Base-by-base conservation (phyloP, 495 filamentous ascomycete genomes). In the Xylaria intraflava region DNA sequence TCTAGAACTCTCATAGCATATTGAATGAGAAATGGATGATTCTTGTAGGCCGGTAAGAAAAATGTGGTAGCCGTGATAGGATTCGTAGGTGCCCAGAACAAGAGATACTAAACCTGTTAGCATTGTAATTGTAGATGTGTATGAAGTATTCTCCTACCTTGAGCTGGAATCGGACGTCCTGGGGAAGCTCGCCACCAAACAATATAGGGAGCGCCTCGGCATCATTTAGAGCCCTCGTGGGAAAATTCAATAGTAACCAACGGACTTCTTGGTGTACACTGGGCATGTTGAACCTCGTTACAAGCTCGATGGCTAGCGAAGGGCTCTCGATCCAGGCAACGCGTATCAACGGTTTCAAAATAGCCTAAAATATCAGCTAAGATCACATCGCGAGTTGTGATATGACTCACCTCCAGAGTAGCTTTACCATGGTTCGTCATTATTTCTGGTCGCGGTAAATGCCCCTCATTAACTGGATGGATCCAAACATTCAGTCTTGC, bases 1-100 rank as follows among this genome's bases (percentile, higher is more conserved):
- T 97, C 92, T 53, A 99, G 67, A 4, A 93, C 89, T 52, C 91
- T 80, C 89, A 99, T 95, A 8, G 94, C 94, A 69, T 97, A 99
- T 66, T 99, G 94, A 40, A 97, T 78, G 47, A 99, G 82, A 72
- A 87, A 95, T 0, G 94, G 87, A 66, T 99, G 85, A 61, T 95
- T 93, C n/a, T 85, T 83, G 70, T 95, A 97, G 6, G 88, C 81
- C 0, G 94, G 94, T 53, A 96, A 65, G 72, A 97, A 97, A 69
- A 90, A 91, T 0, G 90, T 95, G 6, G 94, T 82, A 4, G 94
- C 91, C 14, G 90, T 90, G 46, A 93, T 85, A 2, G 94, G 93
- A 61, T 95, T 94, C 17, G 95, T 88, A 14, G 94, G 83, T 19
- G 87, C 85, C 94, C 94, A 99, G 68, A 87, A 99, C 6, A 97